Evolutionary conservation across 1,284 basidiomycete genomes (phyloP).

Genomic region (Malassezia sympodialis): DNA sequence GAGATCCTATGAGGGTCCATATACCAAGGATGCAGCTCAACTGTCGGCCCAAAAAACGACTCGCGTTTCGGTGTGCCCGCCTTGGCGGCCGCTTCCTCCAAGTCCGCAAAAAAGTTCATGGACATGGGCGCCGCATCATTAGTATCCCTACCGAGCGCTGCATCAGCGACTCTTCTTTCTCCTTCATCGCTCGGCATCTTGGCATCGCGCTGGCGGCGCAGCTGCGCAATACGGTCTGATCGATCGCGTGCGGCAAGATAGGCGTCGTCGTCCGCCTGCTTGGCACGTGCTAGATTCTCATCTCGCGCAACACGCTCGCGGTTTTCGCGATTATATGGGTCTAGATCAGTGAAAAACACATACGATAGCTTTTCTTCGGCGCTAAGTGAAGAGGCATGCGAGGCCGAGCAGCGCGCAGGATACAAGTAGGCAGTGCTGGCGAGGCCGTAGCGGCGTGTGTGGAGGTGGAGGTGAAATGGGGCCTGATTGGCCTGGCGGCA

Average conservation of each 20-base stretch:
- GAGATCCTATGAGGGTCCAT: background rate
- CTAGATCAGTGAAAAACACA: slow-evolving; percentile 1
- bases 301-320: slow-evolving; percentile 66
- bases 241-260: slow-evolving; percentile 52
- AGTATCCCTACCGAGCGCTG: background rate
- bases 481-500: slow-evolving; percentile 10
- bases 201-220: slow-evolving; percentile 9
- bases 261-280: slow-evolving; percentile 61
- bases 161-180: background rate
- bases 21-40: slow-evolving; percentile 40
- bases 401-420: background rate
- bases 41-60: background rate
- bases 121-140: background rate
- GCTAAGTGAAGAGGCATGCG: slow-evolving; percentile 47
- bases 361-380: slow-evolving; percentile 72
- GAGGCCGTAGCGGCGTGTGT: slow-evolving; percentile 1
- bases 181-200: background rate
- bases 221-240: background rate
- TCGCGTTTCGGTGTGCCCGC: background rate
- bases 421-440: background rate
- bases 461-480: background rate
- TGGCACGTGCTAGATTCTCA: slow-evolving; percentile 55
- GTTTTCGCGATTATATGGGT: slow-evolving; percentile 69
- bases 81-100: slow-evolving; percentile 17
- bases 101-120: slow-evolving; percentile 29